These are phyloP conservation scores for Cercospora citrullina DNA, from an alignment of 2,329 filamentous ascomycete species.

Conservation along the genomic window DNA sequence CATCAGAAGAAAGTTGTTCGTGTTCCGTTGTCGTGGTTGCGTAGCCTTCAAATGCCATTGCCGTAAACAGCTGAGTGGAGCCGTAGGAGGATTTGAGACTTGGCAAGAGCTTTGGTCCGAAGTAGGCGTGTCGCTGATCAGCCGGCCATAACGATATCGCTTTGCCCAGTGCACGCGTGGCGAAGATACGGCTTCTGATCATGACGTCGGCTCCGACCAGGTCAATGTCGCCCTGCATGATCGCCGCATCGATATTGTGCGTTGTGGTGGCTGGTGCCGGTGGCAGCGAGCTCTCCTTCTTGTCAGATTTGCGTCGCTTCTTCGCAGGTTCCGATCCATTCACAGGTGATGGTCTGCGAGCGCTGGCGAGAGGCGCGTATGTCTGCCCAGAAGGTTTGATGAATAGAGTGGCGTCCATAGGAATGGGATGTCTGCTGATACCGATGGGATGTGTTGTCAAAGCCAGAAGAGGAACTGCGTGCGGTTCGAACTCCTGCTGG, in stretches of 20 bases:
- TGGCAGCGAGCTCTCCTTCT: slow-evolving; percentile 67
- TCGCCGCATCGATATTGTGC: slow-evolving; percentile 95
- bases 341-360: slow-evolving; percentile 44
- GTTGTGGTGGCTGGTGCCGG: slow-evolving; percentile 53
- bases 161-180: slow-evolving; percentile 81
- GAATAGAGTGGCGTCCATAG: slow-evolving; percentile 87
- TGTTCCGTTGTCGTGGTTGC: slow-evolving; percentile 57
- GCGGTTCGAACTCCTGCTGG: slow-evolving; percentile 69
- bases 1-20: slow-evolving; percentile 57
- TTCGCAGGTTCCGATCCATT: slow-evolving; percentile 66
- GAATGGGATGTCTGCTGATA: slow-evolving; percentile 82
- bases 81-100: slow-evolving; percentile 72
- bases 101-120: slow-evolving; percentile 64
- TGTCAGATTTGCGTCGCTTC: slow-evolving; percentile 80
- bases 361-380: slow-evolving; percentile 59
- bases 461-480: slow-evolving; percentile 78
- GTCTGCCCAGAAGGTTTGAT: slow-evolving; percentile 89
- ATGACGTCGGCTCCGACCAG: slow-evolving; percentile 86
- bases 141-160: slow-evolving; percentile 76
- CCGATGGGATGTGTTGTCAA: slow-evolving; percentile 89
- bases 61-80: slow-evolving; percentile 80
- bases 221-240: slow-evolving; percentile 96
- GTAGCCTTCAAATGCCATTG: slow-evolving; percentile 86
- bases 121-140: slow-evolving; percentile 59
- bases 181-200: slow-evolving; percentile 83